These are phyloP conservation scores for Trichoderma gamsii DNA, from an alignment of 495 filamentous ascomycete species.

Conservation along the genomic window DNA sequence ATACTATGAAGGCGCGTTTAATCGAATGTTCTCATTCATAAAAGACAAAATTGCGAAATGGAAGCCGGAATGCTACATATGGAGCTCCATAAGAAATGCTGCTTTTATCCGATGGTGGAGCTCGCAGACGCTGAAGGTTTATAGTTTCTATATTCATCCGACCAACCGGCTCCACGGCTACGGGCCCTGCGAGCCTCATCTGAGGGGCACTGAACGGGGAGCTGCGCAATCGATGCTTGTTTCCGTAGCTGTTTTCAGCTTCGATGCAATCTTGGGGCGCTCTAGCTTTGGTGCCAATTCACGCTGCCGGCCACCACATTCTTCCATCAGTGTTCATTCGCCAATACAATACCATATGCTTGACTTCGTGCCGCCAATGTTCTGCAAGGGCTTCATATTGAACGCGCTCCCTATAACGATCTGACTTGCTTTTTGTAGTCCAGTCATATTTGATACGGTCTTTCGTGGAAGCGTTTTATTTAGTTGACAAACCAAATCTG, in stretches of 20 bases:
- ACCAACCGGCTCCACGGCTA: neutral
- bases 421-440: too few species aligned
- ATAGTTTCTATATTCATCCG: neutral
- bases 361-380: too few species aligned
- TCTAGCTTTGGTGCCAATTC: neutral
- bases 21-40: neutral
- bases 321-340: neutral
- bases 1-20: neutral
- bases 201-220: neutral
- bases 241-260: neutral
- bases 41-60: neutral
- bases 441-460: too few species aligned
- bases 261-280: too few species aligned
- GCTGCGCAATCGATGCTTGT: conserved; percentile 6
- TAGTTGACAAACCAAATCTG: too few species aligned
- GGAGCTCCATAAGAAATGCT: neutral
- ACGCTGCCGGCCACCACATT: neutral
- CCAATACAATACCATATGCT: too few species aligned
- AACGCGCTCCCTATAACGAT: too few species aligned
- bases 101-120: neutral
- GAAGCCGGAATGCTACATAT: neutral
- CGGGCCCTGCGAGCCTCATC: neutral
- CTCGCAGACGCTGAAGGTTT: neutral
- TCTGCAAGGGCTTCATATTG: too few species aligned
- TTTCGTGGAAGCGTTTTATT: too few species aligned